Evolutionary conservation across 2,329 filamentous ascomycete species (phyloP), one percentile per base, ranked within the genome.

Genomic region (Fusarium bulbicola): DNA sequence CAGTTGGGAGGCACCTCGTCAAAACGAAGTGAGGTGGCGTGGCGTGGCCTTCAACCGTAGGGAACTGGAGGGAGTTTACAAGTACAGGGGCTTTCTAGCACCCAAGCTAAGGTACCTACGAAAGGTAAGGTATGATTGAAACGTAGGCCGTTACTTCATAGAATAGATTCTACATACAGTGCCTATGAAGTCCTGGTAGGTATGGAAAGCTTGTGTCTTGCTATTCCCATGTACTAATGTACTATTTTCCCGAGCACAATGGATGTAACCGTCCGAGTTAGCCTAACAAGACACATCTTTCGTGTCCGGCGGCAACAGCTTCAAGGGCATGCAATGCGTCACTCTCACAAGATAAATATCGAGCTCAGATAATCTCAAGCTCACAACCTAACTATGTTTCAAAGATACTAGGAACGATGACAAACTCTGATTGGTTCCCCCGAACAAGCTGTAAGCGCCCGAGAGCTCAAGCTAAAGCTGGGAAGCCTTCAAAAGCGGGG

Each of bases 401-500:
- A 68, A 49, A 61, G 58, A 69, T 60, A 74, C 47, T 32, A 63
- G 28, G 34, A 56, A 52, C 14, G 37, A 21, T 26, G 54, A 28
- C 53, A 49, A 30, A 16, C 40, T 46, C 37, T 78, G 74, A 78
- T 78, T 78, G 76, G 76, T 28, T 66, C 42, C 42, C n/a, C 45
- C 34, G 24, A 37, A 54, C 65, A 70, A 58, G 59, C 57, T 76
- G 70, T 78, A 78, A 78, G 76, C 76, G 76, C 76, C 76, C 73
- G 59, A 59, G 56, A 72, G 66, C 75, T 74, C 64, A 56, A 74
- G 66, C 66, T 66, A 66, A 58, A 73, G 59, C 64, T 54, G 61
- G 63, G 65, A 60, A 63, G 66, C 64, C 64, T 68, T 39, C 56
- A 61, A 47, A 65, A 72, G 62, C 65, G 59, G 70, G 70, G 49